phyloP scores from a whole-genome alignment of 2,329 filamentous ascomycete species.

The Ambrosiella xylebori region DNA sequence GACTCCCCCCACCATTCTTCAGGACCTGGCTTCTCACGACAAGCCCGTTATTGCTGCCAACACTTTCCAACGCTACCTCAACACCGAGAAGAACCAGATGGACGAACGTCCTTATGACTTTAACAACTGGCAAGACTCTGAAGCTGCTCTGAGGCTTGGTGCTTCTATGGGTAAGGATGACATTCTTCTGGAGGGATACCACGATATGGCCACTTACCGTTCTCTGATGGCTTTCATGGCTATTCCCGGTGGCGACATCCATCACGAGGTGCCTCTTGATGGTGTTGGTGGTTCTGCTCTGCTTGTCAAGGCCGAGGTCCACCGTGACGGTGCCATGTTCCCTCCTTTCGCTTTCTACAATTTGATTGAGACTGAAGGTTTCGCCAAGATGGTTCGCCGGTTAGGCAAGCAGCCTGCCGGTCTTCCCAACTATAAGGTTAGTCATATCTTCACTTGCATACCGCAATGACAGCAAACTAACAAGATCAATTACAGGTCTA shows the following conservation, averaged over 20 bases:
- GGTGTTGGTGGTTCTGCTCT: slow-evolving; percentile 87
- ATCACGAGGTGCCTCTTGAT: slow-evolving; percentile 58
- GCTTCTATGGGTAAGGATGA: slow-evolving; percentile 76
- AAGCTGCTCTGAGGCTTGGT: slow-evolving; percentile 57
- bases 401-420: slow-evolving; percentile 74
- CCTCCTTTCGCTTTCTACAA: slow-evolving; percentile 93
- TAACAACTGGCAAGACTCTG: slow-evolving; percentile 93
- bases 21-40: slow-evolving; percentile 76
- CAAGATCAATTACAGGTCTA: slow-evolving; percentile 43
- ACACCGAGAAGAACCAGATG: slow-evolving; percentile 49
- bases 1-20: slow-evolving; percentile 67
- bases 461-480: not conserved
- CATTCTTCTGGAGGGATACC: slow-evolving; percentile 83
- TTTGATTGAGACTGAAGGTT: slow-evolving; percentile 93
- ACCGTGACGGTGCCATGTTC: slow-evolving; percentile 97
- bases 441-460: slow-evolving; percentile 17
- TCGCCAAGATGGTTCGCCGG: slow-evolving; percentile 88
- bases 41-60: slow-evolving; percentile 89
- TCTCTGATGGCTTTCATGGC: slow-evolving; percentile 77
- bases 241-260: slow-evolving; percentile 33
- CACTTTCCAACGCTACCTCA: slow-evolving; percentile 75
- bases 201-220: slow-evolving; percentile 81
- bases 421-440: slow-evolving; percentile 92
- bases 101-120: slow-evolving; percentile 81
- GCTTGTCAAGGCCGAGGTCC: slow-evolving; percentile 89